A percentile compares a stretch with the other conserved stretches of the same genome.
Conservation (phyloP, 306 rosid species). For the Cucurbita moschata region DNA sequence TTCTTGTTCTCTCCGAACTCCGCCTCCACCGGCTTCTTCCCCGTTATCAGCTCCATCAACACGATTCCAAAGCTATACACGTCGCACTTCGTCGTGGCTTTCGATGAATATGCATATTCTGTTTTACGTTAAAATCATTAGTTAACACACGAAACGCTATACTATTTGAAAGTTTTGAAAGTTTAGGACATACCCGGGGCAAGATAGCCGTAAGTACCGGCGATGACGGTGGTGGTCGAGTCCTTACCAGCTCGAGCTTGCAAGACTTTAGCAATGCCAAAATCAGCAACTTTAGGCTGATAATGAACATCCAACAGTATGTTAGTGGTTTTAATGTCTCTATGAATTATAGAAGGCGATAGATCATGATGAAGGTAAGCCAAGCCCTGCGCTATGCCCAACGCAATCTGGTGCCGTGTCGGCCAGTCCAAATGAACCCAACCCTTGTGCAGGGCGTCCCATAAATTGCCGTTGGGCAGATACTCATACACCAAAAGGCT, state of each 20-base stretch:
- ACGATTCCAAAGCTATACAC: conserved; percentile 94
- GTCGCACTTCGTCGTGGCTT: conserved; percentile 86
- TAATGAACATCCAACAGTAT: conserved; percentile 68
- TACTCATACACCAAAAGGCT: conserved; percentile 75
- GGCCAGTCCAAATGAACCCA: conserved; percentile 73
- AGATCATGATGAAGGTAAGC: conserved; percentile 95
- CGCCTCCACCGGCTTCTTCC: conserved; percentile 75
- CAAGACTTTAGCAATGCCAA: conserved; percentile 92
- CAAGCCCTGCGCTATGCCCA: conserved; percentile 80
- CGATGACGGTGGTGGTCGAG: conserved; percentile 74
- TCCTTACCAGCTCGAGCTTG: conserved; percentile 83
- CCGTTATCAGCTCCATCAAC: conserved; percentile 79
- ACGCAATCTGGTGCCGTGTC: conserved; percentile 63
- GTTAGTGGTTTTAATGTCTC: conserved; percentile 85
- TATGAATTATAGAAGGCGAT: conserved; percentile 59
- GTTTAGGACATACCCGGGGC: conserved; percentile 33
- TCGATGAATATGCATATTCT: conserved; percentile 93
- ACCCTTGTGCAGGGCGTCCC: conserved; percentile 86
- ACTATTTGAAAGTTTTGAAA: no score
- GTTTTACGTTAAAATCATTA: neutral
- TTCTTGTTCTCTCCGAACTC: conserved; percentile 89
- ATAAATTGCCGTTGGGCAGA: conserved; percentile 85
- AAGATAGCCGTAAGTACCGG: conserved; percentile 86
- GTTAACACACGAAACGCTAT: no score
- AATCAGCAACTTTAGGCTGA: conserved; percentile 90